A percentile compares a stretch with the other conserved stretches of the same genome.
Evolutionary conservation across 2,329 filamentous ascomycete genomes (phyloP).

Genomic region (Lasiodiplodia sp.): DNA sequence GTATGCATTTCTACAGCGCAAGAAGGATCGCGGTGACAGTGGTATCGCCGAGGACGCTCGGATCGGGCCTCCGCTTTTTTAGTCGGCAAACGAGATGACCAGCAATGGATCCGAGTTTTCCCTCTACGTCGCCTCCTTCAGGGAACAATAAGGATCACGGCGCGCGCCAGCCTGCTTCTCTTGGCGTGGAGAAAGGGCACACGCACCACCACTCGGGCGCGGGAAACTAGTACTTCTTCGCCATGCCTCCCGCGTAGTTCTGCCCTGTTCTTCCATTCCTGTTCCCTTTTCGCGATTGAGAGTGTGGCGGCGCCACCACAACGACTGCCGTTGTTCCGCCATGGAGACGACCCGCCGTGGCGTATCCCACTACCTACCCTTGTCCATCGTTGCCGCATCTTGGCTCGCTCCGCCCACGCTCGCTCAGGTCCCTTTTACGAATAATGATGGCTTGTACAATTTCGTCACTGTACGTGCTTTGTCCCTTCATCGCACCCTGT

Average conservation of each 20-base stretch:
- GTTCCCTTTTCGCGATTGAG: neutral
- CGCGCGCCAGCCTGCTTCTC: neutral
- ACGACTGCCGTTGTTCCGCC: neutral
- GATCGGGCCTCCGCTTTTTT: constrained; percentile 1
- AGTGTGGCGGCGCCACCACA: neutral
- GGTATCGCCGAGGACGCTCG: neutral
- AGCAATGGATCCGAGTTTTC: constrained; percentile 25
- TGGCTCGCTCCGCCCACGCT: neutral
- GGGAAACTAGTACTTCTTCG: neutral
- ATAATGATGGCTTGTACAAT: constrained; percentile 17
- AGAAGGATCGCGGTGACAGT: neutral
- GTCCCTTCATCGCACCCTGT: neutral
- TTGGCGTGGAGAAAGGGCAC: constrained; percentile 15
- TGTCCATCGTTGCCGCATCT: constrained; percentile 6
- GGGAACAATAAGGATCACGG: neutral
- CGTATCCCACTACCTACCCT: neutral
- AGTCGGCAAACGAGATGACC: neutral
- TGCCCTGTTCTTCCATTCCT: neutral
- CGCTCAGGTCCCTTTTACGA: constrained; percentile 20
- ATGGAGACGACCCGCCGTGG: constrained; percentile 4
- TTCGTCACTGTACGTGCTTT: constrained; percentile 25
- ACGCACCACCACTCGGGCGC: neutral
- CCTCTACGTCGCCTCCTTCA: neutral
- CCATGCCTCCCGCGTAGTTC: neutral
- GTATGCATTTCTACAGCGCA: neutral